A percentile compares a stretch with the other conserved stretches of the same genome.
Conservation (phyloP, 2,329 filamentous ascomycete species). For the Xylariaceae sp. region DNA sequence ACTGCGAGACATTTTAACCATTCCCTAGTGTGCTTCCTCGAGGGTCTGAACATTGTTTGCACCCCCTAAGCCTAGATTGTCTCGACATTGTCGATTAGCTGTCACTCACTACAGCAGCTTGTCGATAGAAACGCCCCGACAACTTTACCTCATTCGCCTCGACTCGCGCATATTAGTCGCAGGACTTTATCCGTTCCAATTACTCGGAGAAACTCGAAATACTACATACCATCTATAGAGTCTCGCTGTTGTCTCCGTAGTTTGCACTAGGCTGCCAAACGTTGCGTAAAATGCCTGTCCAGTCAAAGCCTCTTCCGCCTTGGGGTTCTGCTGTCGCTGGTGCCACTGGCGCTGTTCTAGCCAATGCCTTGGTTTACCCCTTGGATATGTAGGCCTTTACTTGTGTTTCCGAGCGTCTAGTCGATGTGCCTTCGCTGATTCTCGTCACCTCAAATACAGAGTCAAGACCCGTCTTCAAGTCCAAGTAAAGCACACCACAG, state of each 20-base stretch:
- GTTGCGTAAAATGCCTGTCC: constrained; percentile 44
- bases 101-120: background rate
- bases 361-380: constrained; percentile 93
- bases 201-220: no score
- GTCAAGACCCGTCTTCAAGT: constrained; percentile 97
- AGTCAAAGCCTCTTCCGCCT: constrained; percentile 74
- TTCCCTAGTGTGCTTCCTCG: background rate
- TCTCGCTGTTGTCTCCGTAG: no score
- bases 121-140: no score
- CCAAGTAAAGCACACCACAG: constrained; percentile 69
- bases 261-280: no score
- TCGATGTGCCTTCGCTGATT: constrained; percentile 13
- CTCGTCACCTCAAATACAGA: constrained; percentile 44
- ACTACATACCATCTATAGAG: no score
- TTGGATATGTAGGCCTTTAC: constrained; percentile 76
- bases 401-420: constrained; percentile 1
- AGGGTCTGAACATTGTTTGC: no score
- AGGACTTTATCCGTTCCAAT: no score
- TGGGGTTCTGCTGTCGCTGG: constrained; percentile 94
- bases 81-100: no score
- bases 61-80: no score
- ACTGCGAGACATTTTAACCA: background rate
- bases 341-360: constrained; percentile 87
- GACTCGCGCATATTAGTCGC: no score
- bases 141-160: no score